Evolutionary conservation across 129 eudicot species (phyloP).

Genomic region (Erigeron canadensis): DNA sequence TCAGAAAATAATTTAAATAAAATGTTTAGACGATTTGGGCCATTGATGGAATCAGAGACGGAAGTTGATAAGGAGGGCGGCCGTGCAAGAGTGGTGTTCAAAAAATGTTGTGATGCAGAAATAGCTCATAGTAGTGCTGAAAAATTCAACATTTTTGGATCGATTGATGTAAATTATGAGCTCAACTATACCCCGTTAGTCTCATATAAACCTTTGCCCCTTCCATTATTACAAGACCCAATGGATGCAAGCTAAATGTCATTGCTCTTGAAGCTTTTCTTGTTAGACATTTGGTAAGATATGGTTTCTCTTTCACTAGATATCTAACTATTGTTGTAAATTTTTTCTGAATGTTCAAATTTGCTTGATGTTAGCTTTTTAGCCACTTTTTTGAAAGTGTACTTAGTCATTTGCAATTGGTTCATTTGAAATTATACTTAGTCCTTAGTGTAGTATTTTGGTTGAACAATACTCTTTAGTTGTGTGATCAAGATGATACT

Average conservation of each 20-base stretch:
- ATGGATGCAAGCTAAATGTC: conserved; percentile 49
- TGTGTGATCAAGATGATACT: background rate
- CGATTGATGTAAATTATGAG: conserved; percentile 63
- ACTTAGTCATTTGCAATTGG: background rate
- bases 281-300: conserved; percentile 33
- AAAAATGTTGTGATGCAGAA: conserved; percentile 83
- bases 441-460: background rate
- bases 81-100: conserved; percentile 81
- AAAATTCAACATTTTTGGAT: conserved; percentile 68
- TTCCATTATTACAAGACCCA: conserved; percentile 33
- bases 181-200: conserved; percentile 65
- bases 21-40: conserved; percentile 75
- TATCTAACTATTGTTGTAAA: conserved; percentile 17
- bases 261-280: conserved; percentile 1
- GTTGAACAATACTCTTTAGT: background rate
- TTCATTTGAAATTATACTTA: background rate
- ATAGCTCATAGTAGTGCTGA: conserved; percentile 75
- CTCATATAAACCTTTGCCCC: conserved; percentile 51
- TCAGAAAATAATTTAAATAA: conserved; percentile 52
- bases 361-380: conserved; percentile 5
- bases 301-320: conserved; percentile 14
- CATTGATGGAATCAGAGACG: conserved; percentile 82
- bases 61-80: conserved; percentile 57
- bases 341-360: background rate
- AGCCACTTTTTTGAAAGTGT: background rate